phyloP scores from a whole-genome alignment of 2,329 filamentous ascomycete species.

The Aaosphaeria arxii region DNA sequence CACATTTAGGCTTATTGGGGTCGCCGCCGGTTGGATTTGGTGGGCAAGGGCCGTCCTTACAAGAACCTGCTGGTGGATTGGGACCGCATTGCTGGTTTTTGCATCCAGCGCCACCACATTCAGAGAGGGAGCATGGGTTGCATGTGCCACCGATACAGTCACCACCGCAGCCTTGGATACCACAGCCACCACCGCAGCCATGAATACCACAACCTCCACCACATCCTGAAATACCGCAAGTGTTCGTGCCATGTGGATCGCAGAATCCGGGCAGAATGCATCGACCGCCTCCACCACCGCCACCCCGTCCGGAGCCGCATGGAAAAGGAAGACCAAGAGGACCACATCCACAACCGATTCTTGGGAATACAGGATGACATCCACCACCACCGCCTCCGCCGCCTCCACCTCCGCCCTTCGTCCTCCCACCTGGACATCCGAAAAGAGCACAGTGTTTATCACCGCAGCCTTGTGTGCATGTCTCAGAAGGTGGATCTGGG shows the following conservation, averaged over 20 bases:
- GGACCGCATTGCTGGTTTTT: not conserved
- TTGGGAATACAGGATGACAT: not conserved
- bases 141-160: not conserved
- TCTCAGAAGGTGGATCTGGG: not conserved
- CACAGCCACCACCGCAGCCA: constrained; percentile 13
- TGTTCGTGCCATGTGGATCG: not conserved
- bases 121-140: not conserved
- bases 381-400: not conserved
- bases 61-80: not conserved
- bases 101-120: not conserved
- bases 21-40: not conserved
- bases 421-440: not conserved
- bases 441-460: constrained; percentile 1
- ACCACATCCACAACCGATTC: constrained; percentile 2
- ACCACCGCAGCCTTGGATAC: constrained; percentile 12
- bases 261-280: constrained; percentile 1
- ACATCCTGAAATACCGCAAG: not conserved
- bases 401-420: not conserved
- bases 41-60: not conserved
- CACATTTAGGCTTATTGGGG: constrained; percentile 9
- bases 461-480: constrained; percentile 2
- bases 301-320: not conserved
- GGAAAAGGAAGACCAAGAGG: not conserved
- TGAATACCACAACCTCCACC: constrained; percentile 12
- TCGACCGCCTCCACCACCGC: not conserved